Evolutionary conservation across 2,329 filamentous ascomycete species (phyloP), one percentile per base, ranked within the genome.

Genomic region (Colletotrichum siamense): DNA sequence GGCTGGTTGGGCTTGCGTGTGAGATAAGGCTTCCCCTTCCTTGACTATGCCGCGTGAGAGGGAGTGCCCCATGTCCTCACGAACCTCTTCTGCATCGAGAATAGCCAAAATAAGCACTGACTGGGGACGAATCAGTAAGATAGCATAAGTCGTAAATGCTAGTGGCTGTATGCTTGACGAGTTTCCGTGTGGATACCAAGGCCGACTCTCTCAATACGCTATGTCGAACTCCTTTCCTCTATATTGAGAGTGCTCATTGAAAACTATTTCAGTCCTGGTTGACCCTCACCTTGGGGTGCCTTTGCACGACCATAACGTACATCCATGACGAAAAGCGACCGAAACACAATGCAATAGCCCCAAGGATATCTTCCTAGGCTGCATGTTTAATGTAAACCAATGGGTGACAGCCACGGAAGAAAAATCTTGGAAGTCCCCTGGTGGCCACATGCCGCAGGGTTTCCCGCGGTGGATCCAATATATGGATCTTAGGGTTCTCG

Each of bases 401-500:
- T 9, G 39, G 39, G 5, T n/a, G 3, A 44, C 5, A 44, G 44
- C 44, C 10, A 22, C n/a, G 44, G 6, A 1, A 5, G 4, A 8
- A 18, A 22, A 13, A 3, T 22, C n/a, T 5, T 52, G 0, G 10
- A 0, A 8, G 10, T 13, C 44, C 44, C n/a, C n/a, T 13, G 3
- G 10, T 22, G 44, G n/a, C n/a, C n/a, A 3, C 2, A 52, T 5
- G 1, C n/a, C n/a, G n/a, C 44, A 52, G 44, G 44, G 44, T 22
- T 52, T 52, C n/a, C 0, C 3, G 10, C 36, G 28, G 69, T 55
- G 32, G 28, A 18, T 12, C 61, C 15, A 10, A 9, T 8, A 52
- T 62, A 44, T 28, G 22, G 24, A 18, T 3, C 22, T 52, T 36
- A 28, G 24, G 6, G 26, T 16, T 13, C 0, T 0, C 0, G 0